These are phyloP conservation scores for Syzygium aqueum DNA, from an alignment of 345 rosid species.

Conservation along the genomic window DNA sequence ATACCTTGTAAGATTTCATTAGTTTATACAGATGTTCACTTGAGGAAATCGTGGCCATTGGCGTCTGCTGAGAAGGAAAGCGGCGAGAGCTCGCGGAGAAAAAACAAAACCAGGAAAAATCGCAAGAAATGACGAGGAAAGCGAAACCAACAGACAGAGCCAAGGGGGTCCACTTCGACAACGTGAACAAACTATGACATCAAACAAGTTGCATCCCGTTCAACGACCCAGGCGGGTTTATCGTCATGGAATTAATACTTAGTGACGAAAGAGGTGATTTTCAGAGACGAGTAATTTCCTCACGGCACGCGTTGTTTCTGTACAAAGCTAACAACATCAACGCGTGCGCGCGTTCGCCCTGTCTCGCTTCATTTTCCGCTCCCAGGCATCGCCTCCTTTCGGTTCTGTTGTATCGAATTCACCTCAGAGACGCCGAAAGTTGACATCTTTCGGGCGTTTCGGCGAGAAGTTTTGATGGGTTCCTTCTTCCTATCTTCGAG, in stretches of 20 bases:
- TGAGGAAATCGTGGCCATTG: neutral
- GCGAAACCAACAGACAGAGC: neutral
- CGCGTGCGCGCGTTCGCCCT: neutral
- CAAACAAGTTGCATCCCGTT: neutral
- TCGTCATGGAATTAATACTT: neutral
- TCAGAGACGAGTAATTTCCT: neutral
- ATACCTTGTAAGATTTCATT: neutral
- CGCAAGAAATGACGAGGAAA: neutral
- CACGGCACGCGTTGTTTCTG: neutral
- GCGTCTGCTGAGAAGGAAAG: neutral
- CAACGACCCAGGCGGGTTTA: neutral
- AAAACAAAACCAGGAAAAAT: neutral
- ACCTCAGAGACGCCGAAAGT: neutral
- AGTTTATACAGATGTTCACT: neutral
- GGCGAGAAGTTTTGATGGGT: neutral
- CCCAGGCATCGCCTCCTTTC: neutral
- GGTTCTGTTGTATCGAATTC: neutral
- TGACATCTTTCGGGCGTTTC: neutral
- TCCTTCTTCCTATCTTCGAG: neutral
- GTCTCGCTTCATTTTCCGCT: neutral
- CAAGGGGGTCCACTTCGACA: neutral
- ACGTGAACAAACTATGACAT: neutral
- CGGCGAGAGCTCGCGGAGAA: neutral
- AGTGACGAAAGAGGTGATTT: neutral
- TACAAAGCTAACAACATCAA: neutral